A percentile compares a stretch with the other conserved stretches of the same genome.
Conservation (phyloP, 1,284 basidiomycete genomes). For the Puccinia coronata region DNA sequence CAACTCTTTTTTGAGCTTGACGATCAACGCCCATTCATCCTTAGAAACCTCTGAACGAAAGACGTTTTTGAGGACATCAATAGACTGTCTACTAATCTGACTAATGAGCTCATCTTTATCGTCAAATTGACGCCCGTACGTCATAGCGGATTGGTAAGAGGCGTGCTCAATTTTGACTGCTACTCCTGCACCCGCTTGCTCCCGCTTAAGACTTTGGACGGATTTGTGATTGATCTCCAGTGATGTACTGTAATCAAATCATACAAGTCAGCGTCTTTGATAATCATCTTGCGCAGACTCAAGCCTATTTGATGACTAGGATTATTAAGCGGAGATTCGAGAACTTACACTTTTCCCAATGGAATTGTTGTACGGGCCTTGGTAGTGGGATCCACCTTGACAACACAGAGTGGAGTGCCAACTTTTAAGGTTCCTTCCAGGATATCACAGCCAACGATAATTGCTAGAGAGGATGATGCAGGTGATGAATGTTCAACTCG, state of each 20-base stretch:
- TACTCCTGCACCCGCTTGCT: slow-evolving; percentile 90
- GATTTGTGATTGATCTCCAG: slow-evolving; percentile 90
- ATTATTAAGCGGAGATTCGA: not conserved
- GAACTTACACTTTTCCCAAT: slow-evolving; percentile 85
- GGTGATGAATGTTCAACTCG: not conserved
- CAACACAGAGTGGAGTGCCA: slow-evolving; percentile 93
- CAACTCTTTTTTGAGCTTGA: slow-evolving; percentile 79
- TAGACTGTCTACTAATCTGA: slow-evolving; percentile 84
- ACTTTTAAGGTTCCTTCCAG: slow-evolving; percentile 88
- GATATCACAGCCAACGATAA: slow-evolving; percentile 96
- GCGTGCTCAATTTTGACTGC: slow-evolving; percentile 99
- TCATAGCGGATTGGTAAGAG: slow-evolving; percentile 90
- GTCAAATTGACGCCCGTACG: slow-evolving; percentile 87
- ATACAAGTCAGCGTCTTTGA: slow-evolving; percentile 4
- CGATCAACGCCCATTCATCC: slow-evolving; percentile 93
- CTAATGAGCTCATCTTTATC: slow-evolving; percentile 93
- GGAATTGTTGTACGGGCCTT: slow-evolving; percentile 87
- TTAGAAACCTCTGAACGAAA: slow-evolving; percentile 87
- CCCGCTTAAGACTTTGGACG: slow-evolving; percentile 79
- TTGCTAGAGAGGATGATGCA: slow-evolving; percentile 51
- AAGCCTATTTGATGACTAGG: not conserved
- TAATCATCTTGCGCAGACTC: not conserved
- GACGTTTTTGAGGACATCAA: slow-evolving; percentile 87
- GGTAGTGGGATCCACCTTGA: slow-evolving; percentile 80
- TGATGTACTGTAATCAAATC: slow-evolving; percentile 68